Evolutionary conservation across 1,284 basidiomycete genomes (phyloP).

Genomic region (Ganoderma lucidum): DNA sequence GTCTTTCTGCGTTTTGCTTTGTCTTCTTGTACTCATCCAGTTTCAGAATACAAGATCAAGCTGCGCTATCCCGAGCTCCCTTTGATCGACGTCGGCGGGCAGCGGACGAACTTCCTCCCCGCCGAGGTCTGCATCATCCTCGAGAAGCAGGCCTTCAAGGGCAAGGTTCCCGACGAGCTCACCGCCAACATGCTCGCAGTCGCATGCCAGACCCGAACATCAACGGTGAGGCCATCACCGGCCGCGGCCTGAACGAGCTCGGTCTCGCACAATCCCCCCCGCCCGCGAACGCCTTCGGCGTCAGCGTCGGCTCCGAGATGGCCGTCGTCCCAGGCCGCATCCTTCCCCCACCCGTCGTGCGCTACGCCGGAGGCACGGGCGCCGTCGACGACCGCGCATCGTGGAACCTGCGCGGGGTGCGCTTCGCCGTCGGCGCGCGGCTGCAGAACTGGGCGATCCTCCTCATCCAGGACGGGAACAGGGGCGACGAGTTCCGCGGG

Average conservation of each 20-base stretch:
- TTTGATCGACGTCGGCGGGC: slow-evolving; percentile 69
- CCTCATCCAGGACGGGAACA: slow-evolving; percentile 63
- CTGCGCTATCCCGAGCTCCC: slow-evolving; percentile 60
- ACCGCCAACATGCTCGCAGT: slow-evolving; percentile 73
- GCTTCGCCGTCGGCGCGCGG: slow-evolving; percentile 62
- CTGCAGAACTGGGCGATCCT: slow-evolving; percentile 71
- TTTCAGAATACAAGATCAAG: slow-evolving; percentile 62
- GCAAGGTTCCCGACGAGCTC: slow-evolving; percentile 72
- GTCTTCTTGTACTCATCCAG: neutral
- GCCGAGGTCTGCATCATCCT: slow-evolving; percentile 77
- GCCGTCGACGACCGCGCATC: slow-evolving; percentile 65
- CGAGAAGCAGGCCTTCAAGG: slow-evolving; percentile 73
- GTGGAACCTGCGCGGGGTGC: slow-evolving; percentile 75
- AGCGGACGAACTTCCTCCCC: slow-evolving; percentile 61
- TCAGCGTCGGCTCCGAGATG: slow-evolving; percentile 71
- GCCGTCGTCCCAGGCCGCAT: slow-evolving; percentile 77
- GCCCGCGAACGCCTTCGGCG: slow-evolving; percentile 63
- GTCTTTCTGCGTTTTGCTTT: slow-evolving; percentile 29
- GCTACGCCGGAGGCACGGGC: slow-evolving; percentile 58
- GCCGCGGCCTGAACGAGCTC: slow-evolving; percentile 63
- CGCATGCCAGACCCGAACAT: slow-evolving; percentile 70
- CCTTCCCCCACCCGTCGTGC: slow-evolving; percentile 63
- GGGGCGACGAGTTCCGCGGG: slow-evolving; percentile 54
- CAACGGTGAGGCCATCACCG: slow-evolving; percentile 67
- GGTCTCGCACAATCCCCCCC: slow-evolving; percentile 59